Evolutionary conservation across 192 early-diverging fungal species (phyloP).

Genomic region (Gamsiella multidivaricata): DNA sequence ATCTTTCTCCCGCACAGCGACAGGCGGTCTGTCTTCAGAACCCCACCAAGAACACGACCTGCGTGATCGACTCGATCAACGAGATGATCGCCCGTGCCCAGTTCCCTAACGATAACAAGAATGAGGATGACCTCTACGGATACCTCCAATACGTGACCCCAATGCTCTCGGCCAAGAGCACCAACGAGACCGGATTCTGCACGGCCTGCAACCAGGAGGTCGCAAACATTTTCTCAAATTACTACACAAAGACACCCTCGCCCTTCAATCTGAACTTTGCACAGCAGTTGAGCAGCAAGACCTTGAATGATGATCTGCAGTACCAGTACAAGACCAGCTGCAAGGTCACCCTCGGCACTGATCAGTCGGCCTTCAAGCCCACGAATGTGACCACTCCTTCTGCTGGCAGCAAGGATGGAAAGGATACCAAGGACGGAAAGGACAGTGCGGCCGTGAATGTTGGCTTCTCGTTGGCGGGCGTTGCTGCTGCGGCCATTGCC

Average conservation of each 20-base stretch:
- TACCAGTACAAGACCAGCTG: conserved; percentile 40
- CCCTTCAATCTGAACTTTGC: conserved; percentile 30
- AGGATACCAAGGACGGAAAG: conserved; percentile 1
- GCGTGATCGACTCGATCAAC: conserved; percentile 40
- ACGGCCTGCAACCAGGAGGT: conserved; percentile 40
- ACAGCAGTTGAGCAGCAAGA: conserved; percentile 4
- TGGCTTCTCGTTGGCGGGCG: conserved; percentile 3
- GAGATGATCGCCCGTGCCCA: conserved; percentile 34
- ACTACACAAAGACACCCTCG: conserved; percentile 41
- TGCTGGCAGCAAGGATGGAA: not conserved
- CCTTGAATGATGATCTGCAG: not conserved
- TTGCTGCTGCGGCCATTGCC: conserved; percentile 9
- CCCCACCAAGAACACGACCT: conserved; percentile 12
- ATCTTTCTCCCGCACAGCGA: conserved; percentile 38
- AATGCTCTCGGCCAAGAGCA: not conserved
- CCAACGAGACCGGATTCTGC: conserved; percentile 28
- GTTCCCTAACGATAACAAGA: conserved; percentile 27
- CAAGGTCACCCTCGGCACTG: conserved; percentile 2
- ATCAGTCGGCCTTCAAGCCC: conserved; percentile 20
- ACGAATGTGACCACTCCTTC: not conserved
- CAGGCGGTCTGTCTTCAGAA: conserved; percentile 35
- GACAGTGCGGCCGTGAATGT: conserved; percentile 1
- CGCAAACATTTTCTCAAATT: conserved; percentile 48
- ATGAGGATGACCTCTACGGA: conserved; percentile 37
- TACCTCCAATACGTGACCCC: conserved; percentile 51